Conservation (phyloP, 2,329 filamentous ascomycete genomes). For the Trichoderma harzianum region DNA sequence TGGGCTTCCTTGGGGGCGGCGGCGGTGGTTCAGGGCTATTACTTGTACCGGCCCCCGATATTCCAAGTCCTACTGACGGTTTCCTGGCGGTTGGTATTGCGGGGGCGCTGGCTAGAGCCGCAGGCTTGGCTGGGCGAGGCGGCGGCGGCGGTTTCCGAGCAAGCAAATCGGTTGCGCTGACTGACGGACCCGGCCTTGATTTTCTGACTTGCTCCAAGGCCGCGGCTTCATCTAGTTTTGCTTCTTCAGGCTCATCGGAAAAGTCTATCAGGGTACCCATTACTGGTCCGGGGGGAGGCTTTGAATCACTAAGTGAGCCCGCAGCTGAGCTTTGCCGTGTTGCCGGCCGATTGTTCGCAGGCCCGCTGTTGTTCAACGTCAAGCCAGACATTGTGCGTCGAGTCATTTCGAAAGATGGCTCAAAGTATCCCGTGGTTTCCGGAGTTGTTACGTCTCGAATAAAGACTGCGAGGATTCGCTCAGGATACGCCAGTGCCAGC, state of each 20-base stretch:
- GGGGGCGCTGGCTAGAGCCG: constrained; percentile 47
- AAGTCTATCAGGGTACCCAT: constrained; percentile 62
- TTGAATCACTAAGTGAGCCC: constrained; percentile 11
- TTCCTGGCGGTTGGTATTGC: constrained; percentile 31
- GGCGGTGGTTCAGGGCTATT: constrained; percentile 30
- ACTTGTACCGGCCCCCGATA: constrained; percentile 6
- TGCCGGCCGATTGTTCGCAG: constrained; percentile 17
- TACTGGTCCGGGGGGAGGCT: constrained; percentile 34
- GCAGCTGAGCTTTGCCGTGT: constrained; percentile 29
- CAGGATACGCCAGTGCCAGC: constrained; percentile 78
- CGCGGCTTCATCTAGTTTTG: constrained; percentile 34
- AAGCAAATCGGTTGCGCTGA: constrained; percentile 31
- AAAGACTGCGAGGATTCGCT: constrained; percentile 80
- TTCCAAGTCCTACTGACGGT: constrained; percentile 15
- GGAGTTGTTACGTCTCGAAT: constrained; percentile 93
- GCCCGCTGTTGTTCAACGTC: constrained; percentile 24
- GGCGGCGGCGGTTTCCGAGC: constrained; percentile 41
- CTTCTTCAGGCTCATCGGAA: constrained; percentile 48
- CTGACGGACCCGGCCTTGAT: constrained; percentile 20
- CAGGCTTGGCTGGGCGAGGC: constrained; percentile 57
- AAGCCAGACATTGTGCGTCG: constrained; percentile 28
- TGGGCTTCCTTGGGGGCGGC: constrained; percentile 36
- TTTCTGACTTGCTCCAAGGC: constrained; percentile 31
- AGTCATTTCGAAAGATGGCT: constrained; percentile 46
- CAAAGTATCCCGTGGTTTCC: constrained; percentile 70